Evolutionary conservation across 2,329 filamentous ascomycete genomes (phyloP), one percentile per base, ranked within the genome.

Genomic region (Penicillium fuscoglaucum): DNA sequence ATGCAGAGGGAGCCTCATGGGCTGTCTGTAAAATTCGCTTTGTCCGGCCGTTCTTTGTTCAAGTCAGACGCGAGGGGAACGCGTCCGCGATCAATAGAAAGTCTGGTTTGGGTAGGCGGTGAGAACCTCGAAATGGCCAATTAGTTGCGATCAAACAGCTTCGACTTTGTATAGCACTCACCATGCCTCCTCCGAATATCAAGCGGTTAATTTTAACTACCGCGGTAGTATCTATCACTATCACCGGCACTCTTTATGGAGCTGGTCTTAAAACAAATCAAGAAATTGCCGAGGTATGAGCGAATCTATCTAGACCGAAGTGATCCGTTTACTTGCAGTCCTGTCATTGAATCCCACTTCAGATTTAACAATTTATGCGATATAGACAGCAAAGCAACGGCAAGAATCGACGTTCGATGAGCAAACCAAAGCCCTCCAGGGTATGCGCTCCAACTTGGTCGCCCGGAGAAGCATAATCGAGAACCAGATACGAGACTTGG

Each of bases 231-330:
- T 79, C 82, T 17, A 80, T 86, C 47, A 86, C 84, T 1, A 81
- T 82, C 7, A 80, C 79, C 1, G 85, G 85, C 52, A 79, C 83
- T 6, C 78, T 83, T 61, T 87, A 86, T 65, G 86, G 86, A 26
- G 85, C 86, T 21, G 80, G 80, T 7, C 62, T 87, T 59, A 87
- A 86, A 69, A 81, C 78, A 4, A 72, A 79, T 33, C 75, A 80
- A 61, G 81, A 87, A 50, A 70, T 76, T 39, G 76, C 78, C 55
- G 71, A 84, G 77, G 84, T 86, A 73, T 44, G 71, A 57, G 19
- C 29, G 21, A 31, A 21, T 48, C 29, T 29, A 19, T 28, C 29
- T 44, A 24, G 15, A 26, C 47, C 37, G 44, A 26, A 43, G 29
- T 37, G 43, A 48, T 57, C 43, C 55, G n/a, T 37, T 26, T 28